Base-by-base conservation (phyloP, 2,329 filamentous ascomycete genomes). In the Laburnicola sp. region DNA sequence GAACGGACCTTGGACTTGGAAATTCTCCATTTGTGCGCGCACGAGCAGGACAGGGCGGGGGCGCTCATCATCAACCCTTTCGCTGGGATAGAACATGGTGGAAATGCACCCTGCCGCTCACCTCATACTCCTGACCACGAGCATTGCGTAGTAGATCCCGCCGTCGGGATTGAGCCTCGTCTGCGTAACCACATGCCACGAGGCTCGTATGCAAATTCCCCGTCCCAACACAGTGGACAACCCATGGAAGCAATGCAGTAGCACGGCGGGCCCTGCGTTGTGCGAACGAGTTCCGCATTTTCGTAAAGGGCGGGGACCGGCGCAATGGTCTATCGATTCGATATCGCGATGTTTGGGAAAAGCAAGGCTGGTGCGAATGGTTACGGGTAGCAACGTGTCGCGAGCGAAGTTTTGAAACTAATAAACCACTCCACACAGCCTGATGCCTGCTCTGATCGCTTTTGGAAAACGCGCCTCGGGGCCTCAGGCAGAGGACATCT, bases 151-250 rank as follows among this genome's bases (percentile, higher is more conserved):
- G 38, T 45, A 42, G 37, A 30, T 44, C 42, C 62, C 56, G 56
- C 53, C 50, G 51, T 59, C 57, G 59, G 59, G 56, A 50, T 57
- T 59, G 53, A 57, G 59, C 59, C 62, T 60, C 51, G 55, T 50
- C 58, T 42, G 64, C 58, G 55, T 52, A 34, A 65, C 61, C 45
- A 31, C 35, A 41, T 41, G 50, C 50, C 50, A 52, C 50, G 50
- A 52, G 50, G 37, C 36, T 26, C 31, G 32, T 21, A n/a, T 31
- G 39, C 44, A 48, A 34, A 37, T 41, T 28, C 26, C 25, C 28
- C 26, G 39, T 26, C 36, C 50, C 50, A 40, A 37, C 40, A 23
- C 35, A 30, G 22, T 35, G 50, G 50, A 23, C 25, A 37, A 23
- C 32, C 39, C 45, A 48, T 53, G 45, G 45, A 52, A 36, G 34